Percentiles rank a stretch among this genome's conserved stretches.
Conservation (phyloP, 768 basidiomycete species). For the Termitomyces heimii region DNA sequence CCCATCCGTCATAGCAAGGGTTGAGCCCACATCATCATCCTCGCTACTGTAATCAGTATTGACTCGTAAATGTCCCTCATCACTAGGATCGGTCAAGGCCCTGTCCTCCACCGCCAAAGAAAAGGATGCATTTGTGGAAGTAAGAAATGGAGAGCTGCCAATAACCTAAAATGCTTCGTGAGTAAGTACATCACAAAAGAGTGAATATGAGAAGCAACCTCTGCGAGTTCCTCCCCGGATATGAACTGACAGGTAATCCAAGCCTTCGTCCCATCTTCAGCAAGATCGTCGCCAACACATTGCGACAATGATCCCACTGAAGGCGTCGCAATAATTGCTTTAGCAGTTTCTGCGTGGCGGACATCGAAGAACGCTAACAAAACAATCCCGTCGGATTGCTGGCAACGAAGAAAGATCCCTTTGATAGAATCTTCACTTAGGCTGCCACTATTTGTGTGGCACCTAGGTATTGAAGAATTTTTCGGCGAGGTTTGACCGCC, state of each 20-base stretch:
- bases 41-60: slow-evolving; percentile 5
- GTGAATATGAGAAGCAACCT: slow-evolving; percentile 26
- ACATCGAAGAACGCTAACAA: slow-evolving; percentile 58
- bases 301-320: slow-evolving; percentile 20
- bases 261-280: slow-evolving; percentile 17
- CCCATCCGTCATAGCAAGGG: slow-evolving; percentile 4
- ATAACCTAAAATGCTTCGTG: slow-evolving; percentile 34
- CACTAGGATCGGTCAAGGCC: slow-evolving; percentile 12
- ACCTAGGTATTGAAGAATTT: not conserved
- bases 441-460: not conserved
- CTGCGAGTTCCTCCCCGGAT: slow-evolving; percentile 35
- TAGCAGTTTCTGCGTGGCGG: slow-evolving; percentile 45
- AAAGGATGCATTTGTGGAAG: slow-evolving; percentile 48
- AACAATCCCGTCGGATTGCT: slow-evolving; percentile 44
- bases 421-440: slow-evolving; percentile 33
- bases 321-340: slow-evolving; percentile 29
- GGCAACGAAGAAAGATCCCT: slow-evolving; percentile 49
- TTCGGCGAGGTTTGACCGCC: not conserved
- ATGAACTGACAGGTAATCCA: slow-evolving; percentile 39
- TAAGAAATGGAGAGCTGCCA: slow-evolving; percentile 46
- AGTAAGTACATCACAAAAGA: slow-evolving; percentile 3
- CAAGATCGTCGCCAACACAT: slow-evolving; percentile 23
- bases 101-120: slow-evolving; percentile 35
- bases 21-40: slow-evolving; percentile 1
- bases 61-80: slow-evolving; percentile 4